Evolutionary conservation across 805 yeast genomes (phyloP).

Genomic region (Ogataea pignaliae): DNA sequence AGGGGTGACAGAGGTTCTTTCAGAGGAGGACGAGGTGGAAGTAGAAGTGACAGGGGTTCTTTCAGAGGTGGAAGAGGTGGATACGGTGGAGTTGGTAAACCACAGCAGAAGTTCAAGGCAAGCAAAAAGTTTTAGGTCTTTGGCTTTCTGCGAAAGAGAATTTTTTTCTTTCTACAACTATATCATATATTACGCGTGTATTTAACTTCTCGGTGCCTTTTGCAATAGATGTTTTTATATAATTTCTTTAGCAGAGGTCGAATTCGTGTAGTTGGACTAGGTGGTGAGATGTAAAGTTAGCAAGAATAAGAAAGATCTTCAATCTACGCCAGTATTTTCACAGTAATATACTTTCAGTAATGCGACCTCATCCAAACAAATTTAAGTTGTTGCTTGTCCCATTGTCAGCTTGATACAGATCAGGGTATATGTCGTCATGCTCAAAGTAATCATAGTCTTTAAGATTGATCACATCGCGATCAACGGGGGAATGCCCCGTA

Average conservation of each 20-base stretch:
- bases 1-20: conserved; percentile 2
- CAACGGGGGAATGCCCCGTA: background rate
- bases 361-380: conserved; percentile 10
- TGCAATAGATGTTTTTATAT: no score
- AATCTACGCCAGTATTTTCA: no score
- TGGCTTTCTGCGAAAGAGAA: no score
- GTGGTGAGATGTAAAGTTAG: no score
- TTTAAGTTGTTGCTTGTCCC: conserved; percentile 9
- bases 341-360: no score
- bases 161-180: no score
- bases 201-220: no score
- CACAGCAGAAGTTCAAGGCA: conserved; percentile 50
- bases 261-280: no score
- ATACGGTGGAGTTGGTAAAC: conserved; percentile 23
- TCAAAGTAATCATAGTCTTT: conserved; percentile 21
- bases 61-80: conserved; percentile 6
- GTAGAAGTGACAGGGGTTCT: conserved; percentile 2
- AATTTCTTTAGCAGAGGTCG: no score
- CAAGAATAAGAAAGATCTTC: no score
- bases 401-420: conserved; percentile 12
- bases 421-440: conserved; percentile 16
- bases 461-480: background rate
- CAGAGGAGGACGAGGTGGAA: conserved; percentile 1
- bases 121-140: conserved; percentile 49
- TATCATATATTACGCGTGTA: no score